Evolutionary conservation across 2,329 filamentous ascomycete genomes (phyloP).

Genomic region (Aspergillus versicolor): DNA sequence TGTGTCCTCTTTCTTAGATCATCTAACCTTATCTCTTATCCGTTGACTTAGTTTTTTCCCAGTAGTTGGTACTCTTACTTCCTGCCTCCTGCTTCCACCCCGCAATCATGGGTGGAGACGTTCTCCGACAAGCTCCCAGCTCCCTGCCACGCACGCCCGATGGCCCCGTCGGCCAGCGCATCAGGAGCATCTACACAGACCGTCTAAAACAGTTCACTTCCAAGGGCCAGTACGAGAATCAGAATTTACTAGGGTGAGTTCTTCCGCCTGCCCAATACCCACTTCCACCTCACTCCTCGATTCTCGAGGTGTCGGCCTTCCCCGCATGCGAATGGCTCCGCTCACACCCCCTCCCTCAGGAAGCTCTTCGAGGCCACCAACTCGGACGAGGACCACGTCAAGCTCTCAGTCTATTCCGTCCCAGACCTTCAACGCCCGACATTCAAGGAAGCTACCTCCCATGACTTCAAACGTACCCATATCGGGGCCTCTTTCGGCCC

Average conservation of each 20-base stretch:
- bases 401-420: constrained; percentile 82
- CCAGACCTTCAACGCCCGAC: constrained; percentile 76
- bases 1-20: not conserved
- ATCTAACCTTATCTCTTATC: not conserved
- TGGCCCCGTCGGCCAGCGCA: constrained; percentile 70
- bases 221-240: constrained; percentile 72
- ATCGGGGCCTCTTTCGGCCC: constrained; percentile 84
- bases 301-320: not conserved
- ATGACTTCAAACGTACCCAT: constrained; percentile 71
- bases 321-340: not conserved
- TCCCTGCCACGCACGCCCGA: constrained; percentile 52
- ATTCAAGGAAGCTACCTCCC: constrained; percentile 78
- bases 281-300: not conserved
- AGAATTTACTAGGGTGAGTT: constrained; percentile 70
- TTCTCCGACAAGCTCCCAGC: constrained; percentile 31
- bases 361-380: constrained; percentile 70
- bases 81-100: constrained; percentile 3
- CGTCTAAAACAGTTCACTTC: constrained; percentile 79
- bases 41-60: not conserved
- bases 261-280: not conserved
- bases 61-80: not conserved
- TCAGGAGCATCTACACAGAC: constrained; percentile 79
- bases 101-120: constrained; percentile 25
- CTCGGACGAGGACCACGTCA: constrained; percentile 72
- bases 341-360: constrained; percentile 37